A percentile compares a stretch with the other conserved stretches of the same genome.
These are phyloP conservation scores for Claviceps purpurea DNA, from an alignment of 2,329 filamentous ascomycete genomes.

Conservation along the genomic window DNA sequence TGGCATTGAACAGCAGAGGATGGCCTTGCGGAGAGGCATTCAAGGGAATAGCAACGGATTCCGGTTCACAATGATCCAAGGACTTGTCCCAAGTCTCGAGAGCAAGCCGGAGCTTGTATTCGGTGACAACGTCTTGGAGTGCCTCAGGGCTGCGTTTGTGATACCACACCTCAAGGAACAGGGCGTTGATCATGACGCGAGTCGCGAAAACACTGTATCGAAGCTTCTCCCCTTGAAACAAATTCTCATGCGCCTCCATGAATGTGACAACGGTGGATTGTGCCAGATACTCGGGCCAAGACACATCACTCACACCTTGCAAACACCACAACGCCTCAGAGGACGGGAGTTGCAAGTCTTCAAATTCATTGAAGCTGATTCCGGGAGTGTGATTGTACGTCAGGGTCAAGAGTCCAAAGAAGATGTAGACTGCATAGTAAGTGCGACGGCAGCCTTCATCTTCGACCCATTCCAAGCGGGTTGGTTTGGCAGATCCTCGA, in stretches of 20 bases:
- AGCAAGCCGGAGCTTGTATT: constrained; percentile 92
- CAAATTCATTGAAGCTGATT: constrained; percentile 97
- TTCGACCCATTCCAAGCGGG: constrained; percentile 83
- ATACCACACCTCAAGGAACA: constrained; percentile 98
- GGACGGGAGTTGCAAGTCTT: constrained; percentile 80
- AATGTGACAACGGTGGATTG: constrained; percentile 68
- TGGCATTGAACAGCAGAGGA: constrained; percentile 93
- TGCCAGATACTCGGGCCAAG: constrained; percentile 71
- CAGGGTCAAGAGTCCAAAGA: constrained; percentile 88
- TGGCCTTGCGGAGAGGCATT: constrained; percentile 93
- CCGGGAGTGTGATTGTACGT: constrained; percentile 97
- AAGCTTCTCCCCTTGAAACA: constrained; percentile 84
- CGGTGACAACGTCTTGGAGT: constrained; percentile 90
- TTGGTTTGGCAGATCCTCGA: constrained; percentile 62
- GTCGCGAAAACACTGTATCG: constrained; percentile 95
- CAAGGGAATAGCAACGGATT: constrained; percentile 75
- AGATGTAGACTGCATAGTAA: constrained; percentile 98
- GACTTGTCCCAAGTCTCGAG: constrained; percentile 99
- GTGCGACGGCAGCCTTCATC: constrained; percentile 94
- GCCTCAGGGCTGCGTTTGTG: constrained; percentile 98
- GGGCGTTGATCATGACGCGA: constrained; percentile 94
- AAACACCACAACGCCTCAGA: constrained; percentile 93
- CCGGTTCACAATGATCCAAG: constrained; percentile 81
- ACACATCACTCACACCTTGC: constrained; percentile 59
- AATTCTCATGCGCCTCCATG: constrained; percentile 83